Evolutionary conservation across 2,329 filamentous ascomycete species (phyloP).

Genomic region (Stachybotrys chlorohalonatus): DNA sequence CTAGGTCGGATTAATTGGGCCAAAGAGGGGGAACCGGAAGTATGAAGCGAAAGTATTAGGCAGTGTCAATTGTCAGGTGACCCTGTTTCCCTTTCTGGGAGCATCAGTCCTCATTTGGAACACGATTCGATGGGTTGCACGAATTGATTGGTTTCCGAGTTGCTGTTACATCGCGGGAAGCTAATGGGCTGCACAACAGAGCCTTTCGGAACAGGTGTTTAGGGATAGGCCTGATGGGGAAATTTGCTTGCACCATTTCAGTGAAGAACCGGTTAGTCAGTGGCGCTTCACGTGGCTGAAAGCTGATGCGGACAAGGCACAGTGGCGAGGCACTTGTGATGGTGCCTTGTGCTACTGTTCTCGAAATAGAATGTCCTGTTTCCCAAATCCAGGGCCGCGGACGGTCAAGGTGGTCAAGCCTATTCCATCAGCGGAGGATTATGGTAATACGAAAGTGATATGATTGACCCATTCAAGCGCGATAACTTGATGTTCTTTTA

Average conservation of each 20-base stretch:
- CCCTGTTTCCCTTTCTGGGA: background rate
- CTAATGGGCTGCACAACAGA: background rate
- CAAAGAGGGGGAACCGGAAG: background rate
- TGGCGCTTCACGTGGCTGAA: slow-evolving; percentile 3
- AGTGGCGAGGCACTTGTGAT: background rate
- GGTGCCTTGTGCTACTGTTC: background rate
- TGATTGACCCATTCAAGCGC: too few species aligned
- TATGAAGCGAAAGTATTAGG: background rate
- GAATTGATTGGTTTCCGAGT: background rate
- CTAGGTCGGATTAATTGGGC: background rate
- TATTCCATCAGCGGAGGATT: background rate
- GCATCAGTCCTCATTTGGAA: background rate
- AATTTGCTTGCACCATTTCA: background rate
- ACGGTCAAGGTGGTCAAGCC: too few species aligned
- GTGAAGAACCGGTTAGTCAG: background rate
- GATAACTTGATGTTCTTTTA: too few species aligned
- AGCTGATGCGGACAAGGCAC: slow-evolving; percentile 2
- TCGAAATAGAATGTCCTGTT: background rate
- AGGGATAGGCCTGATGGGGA: background rate
- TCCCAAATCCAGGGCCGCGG: too few species aligned
- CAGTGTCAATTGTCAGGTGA: background rate
- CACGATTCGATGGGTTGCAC: background rate
- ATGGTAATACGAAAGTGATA: background rate
- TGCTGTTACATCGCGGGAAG: background rate
- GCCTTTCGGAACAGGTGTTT: background rate